These are phyloP conservation scores for Brettanomyces nanus DNA, from an alignment of 805 yeast genomes.

Conservation along the genomic window DNA sequence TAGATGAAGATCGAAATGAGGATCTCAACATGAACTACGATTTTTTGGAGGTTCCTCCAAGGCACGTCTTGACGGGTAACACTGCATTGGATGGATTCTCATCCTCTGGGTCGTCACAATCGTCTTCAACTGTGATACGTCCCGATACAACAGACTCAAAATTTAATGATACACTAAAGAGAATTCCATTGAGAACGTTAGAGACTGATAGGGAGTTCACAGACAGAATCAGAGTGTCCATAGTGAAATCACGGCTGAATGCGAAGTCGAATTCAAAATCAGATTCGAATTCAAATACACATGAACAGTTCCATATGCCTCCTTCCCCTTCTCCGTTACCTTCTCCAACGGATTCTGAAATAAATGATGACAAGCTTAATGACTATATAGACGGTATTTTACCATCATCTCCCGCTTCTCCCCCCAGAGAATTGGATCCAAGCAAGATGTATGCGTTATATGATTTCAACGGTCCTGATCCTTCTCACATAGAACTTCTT, in stretches of 20 bases:
- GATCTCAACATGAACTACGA: slow-evolving; percentile 9
- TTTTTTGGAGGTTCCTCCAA: slow-evolving; percentile 7
- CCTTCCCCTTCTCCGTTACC: background rate
- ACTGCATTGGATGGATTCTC: slow-evolving; percentile 5
- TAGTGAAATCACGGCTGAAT: slow-evolving; percentile 2
- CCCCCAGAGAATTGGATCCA: slow-evolving; percentile 78
- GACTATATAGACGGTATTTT: slow-evolving; percentile 33
- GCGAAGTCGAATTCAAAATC: no score
- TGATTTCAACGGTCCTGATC: slow-evolving; percentile 87
- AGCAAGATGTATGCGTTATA: slow-evolving; percentile 77
- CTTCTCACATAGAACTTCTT: slow-evolving; percentile 74
- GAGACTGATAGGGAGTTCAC: slow-evolving; percentile 16
- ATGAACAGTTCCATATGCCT: background rate
- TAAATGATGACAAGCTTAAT: slow-evolving; percentile 20
- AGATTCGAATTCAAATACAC: background rate
- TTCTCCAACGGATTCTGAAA: background rate
- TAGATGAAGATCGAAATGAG: slow-evolving; percentile 15
- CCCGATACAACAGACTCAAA: slow-evolving; percentile 6
- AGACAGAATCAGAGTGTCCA: slow-evolving; percentile 4
- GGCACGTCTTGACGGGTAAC: slow-evolving; percentile 2
- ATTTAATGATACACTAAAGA: slow-evolving; percentile 9
- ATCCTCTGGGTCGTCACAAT: slow-evolving; percentile 18
- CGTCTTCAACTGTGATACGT: slow-evolving; percentile 24
- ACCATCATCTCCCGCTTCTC: slow-evolving; percentile 68
- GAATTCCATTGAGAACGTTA: slow-evolving; percentile 13